These are phyloP conservation scores for Turnera subulata DNA, from an alignment of 345 rosid species.

Conservation along the genomic window DNA sequence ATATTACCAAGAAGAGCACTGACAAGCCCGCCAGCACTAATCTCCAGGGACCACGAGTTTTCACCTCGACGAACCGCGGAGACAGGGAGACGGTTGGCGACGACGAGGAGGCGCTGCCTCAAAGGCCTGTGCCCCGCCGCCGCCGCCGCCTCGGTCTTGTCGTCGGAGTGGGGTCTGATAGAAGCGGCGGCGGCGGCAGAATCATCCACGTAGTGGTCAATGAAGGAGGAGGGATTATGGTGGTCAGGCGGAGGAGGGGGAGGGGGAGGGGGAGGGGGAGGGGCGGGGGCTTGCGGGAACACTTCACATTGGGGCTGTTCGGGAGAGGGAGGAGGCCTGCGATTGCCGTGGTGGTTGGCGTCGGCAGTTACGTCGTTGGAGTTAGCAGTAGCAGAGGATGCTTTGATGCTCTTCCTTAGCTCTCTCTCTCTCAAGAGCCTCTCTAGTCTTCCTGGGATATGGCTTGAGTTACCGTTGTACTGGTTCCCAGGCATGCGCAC, in stretches of 20 bases:
- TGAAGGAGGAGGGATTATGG: conserved; percentile 29
- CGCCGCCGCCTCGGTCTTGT: too few relatives aligned
- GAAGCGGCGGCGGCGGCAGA: conserved; percentile 47
- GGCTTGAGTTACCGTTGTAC: conserved; percentile 60
- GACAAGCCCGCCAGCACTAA: conserved; percentile 97
- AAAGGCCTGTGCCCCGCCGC: conserved; percentile 36
- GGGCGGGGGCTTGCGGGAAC: too few relatives aligned
- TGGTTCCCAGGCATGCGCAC: conserved; percentile 95
- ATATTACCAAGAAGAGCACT: conserved; percentile 86
- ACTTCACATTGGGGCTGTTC: too few relatives aligned
- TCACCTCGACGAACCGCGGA: conserved; percentile 95
- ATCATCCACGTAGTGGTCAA: conserved; percentile 63
- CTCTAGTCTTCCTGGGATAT: conserved; percentile 52
- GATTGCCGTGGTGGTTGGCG: not conserved
- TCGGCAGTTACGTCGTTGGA: not conserved
- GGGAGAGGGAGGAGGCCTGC: too few relatives aligned
- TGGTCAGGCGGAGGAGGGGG: too few relatives aligned
- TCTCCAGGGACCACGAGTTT: conserved; percentile 92
- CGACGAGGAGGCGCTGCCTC: conserved; percentile 86
- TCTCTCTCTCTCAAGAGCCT: conserved; percentile 79
- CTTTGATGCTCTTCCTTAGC: conserved; percentile 52
- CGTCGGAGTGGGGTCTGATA: conserved; percentile 48
- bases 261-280: too few relatives aligned
- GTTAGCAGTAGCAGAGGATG: conserved; percentile 39
- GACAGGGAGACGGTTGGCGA: conserved; percentile 96